Evolutionary conservation across 331 rosid genomes (phyloP).

Genomic region (Pyracantha coccinea): DNA sequence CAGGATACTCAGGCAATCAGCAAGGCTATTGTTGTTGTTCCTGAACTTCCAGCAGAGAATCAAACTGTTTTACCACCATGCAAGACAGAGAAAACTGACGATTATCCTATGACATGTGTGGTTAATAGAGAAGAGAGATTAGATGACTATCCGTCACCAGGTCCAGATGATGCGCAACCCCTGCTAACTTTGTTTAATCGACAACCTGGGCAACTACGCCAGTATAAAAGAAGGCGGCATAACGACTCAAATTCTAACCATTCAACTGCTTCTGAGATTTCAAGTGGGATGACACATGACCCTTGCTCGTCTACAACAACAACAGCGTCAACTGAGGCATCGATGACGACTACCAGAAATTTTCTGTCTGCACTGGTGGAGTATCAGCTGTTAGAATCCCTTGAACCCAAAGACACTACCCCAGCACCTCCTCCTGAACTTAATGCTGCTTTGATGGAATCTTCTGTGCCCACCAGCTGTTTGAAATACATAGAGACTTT

Average conservation of each 20-base stretch:
- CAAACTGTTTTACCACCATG: constrained; percentile 47
- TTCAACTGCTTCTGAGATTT: constrained; percentile 55
- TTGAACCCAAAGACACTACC: constrained; percentile 53
- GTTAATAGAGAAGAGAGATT: constrained; percentile 42
- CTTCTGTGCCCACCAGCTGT: constrained; percentile 59
- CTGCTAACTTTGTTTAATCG: constrained; percentile 48
- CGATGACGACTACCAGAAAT: constrained; percentile 41
- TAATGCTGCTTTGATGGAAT: constrained; percentile 29
- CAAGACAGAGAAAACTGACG: constrained; percentile 71
- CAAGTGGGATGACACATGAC: constrained; percentile 51
- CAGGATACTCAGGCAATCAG: constrained; percentile 58
- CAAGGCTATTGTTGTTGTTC: constrained; percentile 40
- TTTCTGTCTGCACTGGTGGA: constrained; percentile 88
- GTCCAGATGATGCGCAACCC: constrained; percentile 13
- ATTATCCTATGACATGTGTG: constrained; percentile 39
- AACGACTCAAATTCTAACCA: constrained; percentile 39
- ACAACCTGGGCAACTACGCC: constrained; percentile 48
- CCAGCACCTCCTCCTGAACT: constrained; percentile 32
- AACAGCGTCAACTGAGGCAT: constrained; percentile 31
- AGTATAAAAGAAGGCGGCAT: constrained; percentile 66
- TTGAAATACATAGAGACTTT: constrained; percentile 56
- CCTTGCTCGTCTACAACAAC: constrained; percentile 69
- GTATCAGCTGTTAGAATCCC: constrained; percentile 72
- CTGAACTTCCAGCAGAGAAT: constrained; percentile 55
- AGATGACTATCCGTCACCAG: constrained; percentile 43